A percentile compares a stretch with the other conserved stretches of the same genome.
phyloP scores from a whole-genome alignment of 371 early-diverging fungal genomes.

The Neoconidiobolus thromboides region DNA sequence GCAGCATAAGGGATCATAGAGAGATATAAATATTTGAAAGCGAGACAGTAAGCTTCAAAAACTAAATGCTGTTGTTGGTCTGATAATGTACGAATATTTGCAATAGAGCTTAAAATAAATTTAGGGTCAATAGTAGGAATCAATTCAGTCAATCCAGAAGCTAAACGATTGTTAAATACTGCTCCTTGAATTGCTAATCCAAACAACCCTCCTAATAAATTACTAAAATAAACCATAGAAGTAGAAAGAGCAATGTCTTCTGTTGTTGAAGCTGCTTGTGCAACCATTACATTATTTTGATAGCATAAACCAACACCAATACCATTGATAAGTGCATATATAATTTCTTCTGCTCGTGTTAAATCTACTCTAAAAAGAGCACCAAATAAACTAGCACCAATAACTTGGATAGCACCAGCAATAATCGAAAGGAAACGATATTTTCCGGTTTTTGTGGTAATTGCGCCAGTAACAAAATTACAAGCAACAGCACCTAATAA shows the following conservation, averaged over 20 bases:
- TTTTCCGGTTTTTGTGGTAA: background rate
- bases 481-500: constrained; percentile 17
- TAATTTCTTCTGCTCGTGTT: background rate
- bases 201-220: constrained; percentile 27
- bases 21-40: background rate
- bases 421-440: background rate
- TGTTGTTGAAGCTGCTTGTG: constrained; percentile 24
- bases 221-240: constrained; percentile 20
- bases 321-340: background rate
- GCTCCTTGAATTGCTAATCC: constrained; percentile 28
- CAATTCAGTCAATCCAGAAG: background rate
- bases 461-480: constrained; percentile 8
- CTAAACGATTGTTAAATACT: constrained; percentile 21
- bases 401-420: background rate
- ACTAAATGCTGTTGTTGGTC: no score
- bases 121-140: background rate
- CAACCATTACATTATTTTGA: constrained; percentile 21
- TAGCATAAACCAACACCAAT: constrained; percentile 19
- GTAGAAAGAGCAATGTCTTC: constrained; percentile 24
- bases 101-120: no score
- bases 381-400: background rate
- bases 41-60: background rate
- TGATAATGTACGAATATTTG: no score
- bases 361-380: background rate
- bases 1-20: background rate